Conservation (phyloP, 805 yeast species). For the Yarrowia osloensis region DNA sequence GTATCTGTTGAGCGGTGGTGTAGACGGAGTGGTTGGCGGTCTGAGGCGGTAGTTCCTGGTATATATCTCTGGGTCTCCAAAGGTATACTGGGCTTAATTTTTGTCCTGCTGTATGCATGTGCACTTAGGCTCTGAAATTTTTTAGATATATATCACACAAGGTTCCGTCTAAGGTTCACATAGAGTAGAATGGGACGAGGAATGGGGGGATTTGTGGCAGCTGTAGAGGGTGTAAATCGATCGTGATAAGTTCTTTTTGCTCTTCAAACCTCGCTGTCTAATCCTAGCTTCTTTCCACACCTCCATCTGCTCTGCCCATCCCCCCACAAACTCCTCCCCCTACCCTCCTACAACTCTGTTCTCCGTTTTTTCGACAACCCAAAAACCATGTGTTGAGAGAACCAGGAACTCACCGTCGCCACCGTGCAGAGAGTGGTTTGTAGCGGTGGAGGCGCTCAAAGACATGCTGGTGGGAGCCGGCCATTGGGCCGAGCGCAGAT, state of each 20-base stretch:
- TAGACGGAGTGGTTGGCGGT: neutral
- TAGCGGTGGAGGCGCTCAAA: neutral
- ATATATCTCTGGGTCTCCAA: neutral
- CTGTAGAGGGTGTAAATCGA: too few species aligned
- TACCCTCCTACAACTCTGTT: neutral
- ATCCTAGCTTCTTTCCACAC: too few species aligned
- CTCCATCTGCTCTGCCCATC: too few species aligned
- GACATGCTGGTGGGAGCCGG: neutral
- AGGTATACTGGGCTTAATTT: slow-evolving; percentile 4
- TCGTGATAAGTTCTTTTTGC: too few species aligned
- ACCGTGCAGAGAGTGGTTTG: neutral
- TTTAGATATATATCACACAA: slow-evolving; percentile 24
- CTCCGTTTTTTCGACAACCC: neutral
- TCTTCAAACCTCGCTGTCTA: too few species aligned
- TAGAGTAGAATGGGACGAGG: neutral
- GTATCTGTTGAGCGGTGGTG: neutral
- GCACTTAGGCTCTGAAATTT: slow-evolving; percentile 28
- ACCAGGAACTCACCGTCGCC: slow-evolving; percentile 1
- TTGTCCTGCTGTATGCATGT: slow-evolving; percentile 20
- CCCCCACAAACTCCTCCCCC: too few species aligned
- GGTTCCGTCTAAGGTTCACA: slow-evolving; percentile 22
- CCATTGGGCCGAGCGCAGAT: neutral
- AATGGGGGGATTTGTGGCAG: too few species aligned
- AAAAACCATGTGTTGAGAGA: slow-evolving; percentile 3
- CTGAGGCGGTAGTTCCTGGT: neutral